These are phyloP conservation scores for Isochrysis galbana DNA, from an alignment of 78 protist genomes.

Conservation along the genomic window DNA sequence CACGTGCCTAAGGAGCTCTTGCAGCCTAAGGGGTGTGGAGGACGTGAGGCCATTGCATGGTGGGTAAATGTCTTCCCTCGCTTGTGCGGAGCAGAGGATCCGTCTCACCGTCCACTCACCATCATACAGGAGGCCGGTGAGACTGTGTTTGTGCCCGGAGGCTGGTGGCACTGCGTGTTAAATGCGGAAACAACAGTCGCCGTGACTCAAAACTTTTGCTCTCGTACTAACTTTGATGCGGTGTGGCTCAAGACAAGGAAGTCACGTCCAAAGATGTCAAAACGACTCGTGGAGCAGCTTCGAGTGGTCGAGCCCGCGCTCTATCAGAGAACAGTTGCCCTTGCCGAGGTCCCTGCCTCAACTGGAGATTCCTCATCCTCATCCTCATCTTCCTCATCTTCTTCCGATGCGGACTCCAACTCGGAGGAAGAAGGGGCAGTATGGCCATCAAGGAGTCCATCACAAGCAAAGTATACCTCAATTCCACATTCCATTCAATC, in stretches of 20 bases:
- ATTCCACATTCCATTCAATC: too few species aligned
- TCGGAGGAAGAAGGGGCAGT: too few species aligned
- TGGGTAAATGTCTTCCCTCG: background rate
- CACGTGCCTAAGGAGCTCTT: slow-evolving; percentile 5
- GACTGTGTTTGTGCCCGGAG: slow-evolving; percentile 1
- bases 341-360: background rate
- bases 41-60: slow-evolving; percentile 14
- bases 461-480: too few species aligned
- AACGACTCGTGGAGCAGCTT: background rate
- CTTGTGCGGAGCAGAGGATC: background rate
- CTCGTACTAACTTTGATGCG: background rate
- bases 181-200: background rate
- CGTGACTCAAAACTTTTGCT: slow-evolving; percentile 16
- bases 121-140: background rate
- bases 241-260: background rate
- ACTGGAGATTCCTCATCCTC: background rate
- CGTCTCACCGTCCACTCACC: background rate
- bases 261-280: background rate
- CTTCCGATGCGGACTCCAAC: background rate
- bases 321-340: background rate
- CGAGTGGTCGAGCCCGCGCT: background rate
- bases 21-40: background rate
- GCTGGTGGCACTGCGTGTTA: slow-evolving; percentile 24
- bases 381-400: background rate
- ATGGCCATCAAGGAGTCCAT: too few species aligned